A percentile compares a stretch with the other conserved stretches of the same genome.
phyloP scores from a whole-genome alignment of 495 filamentous ascomycete genomes.

The Aspergillus biplanus region DNA sequence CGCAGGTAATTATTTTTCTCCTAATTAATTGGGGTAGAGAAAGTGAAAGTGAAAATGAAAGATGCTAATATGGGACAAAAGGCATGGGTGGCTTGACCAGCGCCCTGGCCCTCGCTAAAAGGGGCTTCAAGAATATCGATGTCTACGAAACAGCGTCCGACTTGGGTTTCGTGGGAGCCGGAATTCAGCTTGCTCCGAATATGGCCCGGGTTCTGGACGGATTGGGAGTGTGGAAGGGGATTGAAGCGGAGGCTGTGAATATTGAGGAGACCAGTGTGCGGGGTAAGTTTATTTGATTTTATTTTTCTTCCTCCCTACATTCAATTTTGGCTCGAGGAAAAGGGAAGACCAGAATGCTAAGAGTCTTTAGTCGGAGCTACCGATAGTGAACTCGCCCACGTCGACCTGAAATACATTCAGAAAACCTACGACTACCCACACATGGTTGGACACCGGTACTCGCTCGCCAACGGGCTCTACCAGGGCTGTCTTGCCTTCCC shows the following conservation, averaged over 20 bases:
- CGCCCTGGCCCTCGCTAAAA: conserved; percentile 72
- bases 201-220: conserved; percentile 74
- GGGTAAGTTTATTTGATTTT: conserved; percentile 34
- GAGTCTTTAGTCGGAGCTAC: conserved; percentile 61
- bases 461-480: conserved; percentile 70
- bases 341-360: background rate
- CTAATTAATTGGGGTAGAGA: background rate
- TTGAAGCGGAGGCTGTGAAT: conserved; percentile 64
- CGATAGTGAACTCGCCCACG: conserved; percentile 68
- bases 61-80: conserved; percentile 26
- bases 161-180: conserved; percentile 80
- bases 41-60: background rate
- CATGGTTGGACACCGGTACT: conserved; percentile 77
- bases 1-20: conserved; percentile 30
- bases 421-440: conserved; percentile 73
- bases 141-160: conserved; percentile 75
- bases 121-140: conserved; percentile 71
- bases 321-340: background rate
- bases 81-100: conserved; percentile 79
- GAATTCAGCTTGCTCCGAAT: conserved; percentile 81
- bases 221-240: conserved; percentile 69
- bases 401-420: conserved; percentile 67
- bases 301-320: background rate
- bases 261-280: conserved; percentile 57
- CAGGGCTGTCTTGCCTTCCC: conserved; percentile 65